Conservation (phyloP, 164 flowering plant species). For the Sextonia rubra region DNA sequence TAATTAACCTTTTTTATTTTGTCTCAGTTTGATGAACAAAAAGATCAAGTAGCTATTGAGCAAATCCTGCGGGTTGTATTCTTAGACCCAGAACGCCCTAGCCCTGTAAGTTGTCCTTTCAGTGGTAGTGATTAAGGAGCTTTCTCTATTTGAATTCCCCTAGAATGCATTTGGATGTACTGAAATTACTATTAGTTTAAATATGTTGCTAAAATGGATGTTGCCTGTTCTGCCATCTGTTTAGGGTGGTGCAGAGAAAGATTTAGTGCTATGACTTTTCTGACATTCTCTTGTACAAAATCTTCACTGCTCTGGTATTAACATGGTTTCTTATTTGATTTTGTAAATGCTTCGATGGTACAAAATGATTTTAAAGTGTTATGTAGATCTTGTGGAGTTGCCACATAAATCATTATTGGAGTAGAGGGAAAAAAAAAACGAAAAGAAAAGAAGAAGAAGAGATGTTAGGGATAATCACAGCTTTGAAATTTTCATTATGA, state of each 20-base stretch:
- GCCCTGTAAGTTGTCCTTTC: slow-evolving; percentile 53
- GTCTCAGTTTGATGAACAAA: slow-evolving; percentile 92
- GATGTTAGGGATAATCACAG: no score
- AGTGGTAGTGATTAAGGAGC: background rate
- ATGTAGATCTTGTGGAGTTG: no score
- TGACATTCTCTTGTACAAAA: background rate
- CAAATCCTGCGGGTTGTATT: slow-evolving; percentile 72
- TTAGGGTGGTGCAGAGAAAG: background rate
- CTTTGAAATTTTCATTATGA: no score
- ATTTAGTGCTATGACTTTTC: background rate
- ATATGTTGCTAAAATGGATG: background rate
- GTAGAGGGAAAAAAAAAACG: no score
- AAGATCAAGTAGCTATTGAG: slow-evolving; percentile 78
- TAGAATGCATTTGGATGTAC: background rate
- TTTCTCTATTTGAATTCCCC: background rate
- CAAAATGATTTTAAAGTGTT: no score
- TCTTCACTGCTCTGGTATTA: background rate
- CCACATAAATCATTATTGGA: no score
- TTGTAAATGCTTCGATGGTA: no score
- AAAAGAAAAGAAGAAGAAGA: no score
- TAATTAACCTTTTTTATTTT: background rate
- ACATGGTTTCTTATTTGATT: background rate
- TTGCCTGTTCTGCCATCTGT: background rate
- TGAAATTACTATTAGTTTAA: background rate
- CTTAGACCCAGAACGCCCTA: slow-evolving; percentile 62